These are phyloP conservation scores for Syzygium malaccense DNA, from an alignment of 441 rosid species.

Conservation along the genomic window DNA sequence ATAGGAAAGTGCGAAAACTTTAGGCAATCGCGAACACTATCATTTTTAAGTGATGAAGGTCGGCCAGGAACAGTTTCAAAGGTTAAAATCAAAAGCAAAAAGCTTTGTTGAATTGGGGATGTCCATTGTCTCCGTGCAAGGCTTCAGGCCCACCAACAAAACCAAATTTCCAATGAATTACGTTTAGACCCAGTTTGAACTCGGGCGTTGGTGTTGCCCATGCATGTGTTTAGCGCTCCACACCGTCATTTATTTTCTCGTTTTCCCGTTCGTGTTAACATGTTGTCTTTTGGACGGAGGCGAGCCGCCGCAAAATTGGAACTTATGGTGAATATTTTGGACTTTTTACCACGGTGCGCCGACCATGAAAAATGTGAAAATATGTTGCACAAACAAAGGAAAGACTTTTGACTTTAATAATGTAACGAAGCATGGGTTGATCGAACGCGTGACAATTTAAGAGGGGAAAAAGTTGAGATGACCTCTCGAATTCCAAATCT, in stretches of 20 bases:
- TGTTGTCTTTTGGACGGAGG: neutral
- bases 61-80: too few relatives aligned
- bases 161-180: too few relatives aligned
- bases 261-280: neutral
- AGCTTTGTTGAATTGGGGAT: too few relatives aligned
- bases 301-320: neutral
- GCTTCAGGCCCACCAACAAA: too few relatives aligned
- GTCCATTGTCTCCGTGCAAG: too few relatives aligned
- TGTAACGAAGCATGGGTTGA: neutral
- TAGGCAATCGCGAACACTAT: too few relatives aligned
- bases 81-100: too few relatives aligned
- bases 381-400: neutral
- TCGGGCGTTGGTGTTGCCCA: too few relatives aligned
- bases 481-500: neutral
- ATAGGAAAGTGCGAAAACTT: too few relatives aligned
- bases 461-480: neutral
- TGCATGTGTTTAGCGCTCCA: too few relatives aligned
- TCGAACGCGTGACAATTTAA: neutral
- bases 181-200: too few relatives aligned
- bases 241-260: neutral
- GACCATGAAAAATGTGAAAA: neutral
- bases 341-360: neutral
- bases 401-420: neutral
- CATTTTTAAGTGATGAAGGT: too few relatives aligned
- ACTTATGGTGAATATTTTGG: neutral